These are phyloP conservation scores for Komagataella populi DNA, from an alignment of 805 yeast genomes.

Conservation along the genomic window DNA sequence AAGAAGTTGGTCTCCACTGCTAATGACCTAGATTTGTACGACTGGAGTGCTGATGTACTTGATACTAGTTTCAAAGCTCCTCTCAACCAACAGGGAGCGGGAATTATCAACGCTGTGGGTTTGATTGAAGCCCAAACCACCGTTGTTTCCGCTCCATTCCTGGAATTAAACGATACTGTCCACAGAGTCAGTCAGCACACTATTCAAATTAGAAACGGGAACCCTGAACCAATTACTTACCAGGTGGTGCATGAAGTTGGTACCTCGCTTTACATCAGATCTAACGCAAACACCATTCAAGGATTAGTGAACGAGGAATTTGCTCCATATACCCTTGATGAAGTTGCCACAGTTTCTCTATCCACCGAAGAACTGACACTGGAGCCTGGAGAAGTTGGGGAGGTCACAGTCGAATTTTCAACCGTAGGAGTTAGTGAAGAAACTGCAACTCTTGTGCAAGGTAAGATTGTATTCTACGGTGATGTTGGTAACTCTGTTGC, in stretches of 20 bases:
- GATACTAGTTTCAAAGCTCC: conserved; percentile 4
- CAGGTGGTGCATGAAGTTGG: conserved; percentile 2
- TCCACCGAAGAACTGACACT: conserved; percentile 1
- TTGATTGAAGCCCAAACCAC: conserved; percentile 6
- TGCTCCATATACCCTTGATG: neutral
- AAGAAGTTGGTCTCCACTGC: conserved; percentile 4
- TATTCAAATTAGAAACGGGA: conserved; percentile 6
- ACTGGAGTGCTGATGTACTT: neutral
- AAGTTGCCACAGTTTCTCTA: conserved; percentile 3
- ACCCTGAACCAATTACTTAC: conserved; percentile 3
- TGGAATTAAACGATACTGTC: conserved; percentile 6
- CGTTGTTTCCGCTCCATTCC: conserved; percentile 3
- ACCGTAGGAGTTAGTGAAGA: conserved; percentile 1
- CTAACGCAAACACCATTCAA: neutral
- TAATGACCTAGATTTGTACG: conserved; percentile 1
- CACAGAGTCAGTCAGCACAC: conserved; percentile 5
- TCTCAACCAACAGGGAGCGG: conserved; percentile 9
- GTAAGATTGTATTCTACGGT: conserved; percentile 6
- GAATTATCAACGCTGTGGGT: conserved; percentile 7
- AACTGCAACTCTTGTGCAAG: conserved; percentile 4
- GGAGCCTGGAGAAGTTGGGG: conserved; percentile 4
- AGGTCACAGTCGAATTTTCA: conserved; percentile 3
- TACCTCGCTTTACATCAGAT: neutral
- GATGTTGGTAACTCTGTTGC: conserved; percentile 6
- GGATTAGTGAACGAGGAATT: neutral